Percentiles rank a stretch among this genome's conserved stretches.
Evolutionary conservation across 1,284 basidiomycete species (phyloP).

Genomic region (Athelia psychrophila): DNA sequence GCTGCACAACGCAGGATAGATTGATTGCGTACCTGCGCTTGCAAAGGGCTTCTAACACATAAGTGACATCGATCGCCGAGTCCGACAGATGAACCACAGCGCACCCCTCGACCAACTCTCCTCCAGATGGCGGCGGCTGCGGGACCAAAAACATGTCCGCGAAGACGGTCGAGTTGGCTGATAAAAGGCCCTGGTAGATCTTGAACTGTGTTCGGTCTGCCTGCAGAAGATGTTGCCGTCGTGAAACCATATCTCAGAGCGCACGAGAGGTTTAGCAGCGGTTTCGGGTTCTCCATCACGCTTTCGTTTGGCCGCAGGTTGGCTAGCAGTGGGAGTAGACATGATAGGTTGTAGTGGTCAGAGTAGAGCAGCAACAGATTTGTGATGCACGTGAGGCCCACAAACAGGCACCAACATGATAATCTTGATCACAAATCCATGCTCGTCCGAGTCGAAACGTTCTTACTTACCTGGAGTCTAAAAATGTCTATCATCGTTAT

Average conservation of each 20-base stretch:
- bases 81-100: slow-evolving; percentile 3
- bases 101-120: slow-evolving; percentile 13
- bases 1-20: neutral
- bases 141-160: slow-evolving; percentile 10
- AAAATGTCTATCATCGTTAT: too few species aligned
- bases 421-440: too few species aligned
- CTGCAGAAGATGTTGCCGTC: neutral
- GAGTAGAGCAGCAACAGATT: too few species aligned
- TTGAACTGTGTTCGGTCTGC: slow-evolving; percentile 13
- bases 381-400: too few species aligned
- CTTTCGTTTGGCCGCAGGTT: too few species aligned
- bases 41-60: neutral
- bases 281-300: too few species aligned
- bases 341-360: too few species aligned
- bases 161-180: slow-evolving; percentile 12
- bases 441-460: too few species aligned
- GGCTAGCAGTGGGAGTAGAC: too few species aligned
- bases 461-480: too few species aligned
- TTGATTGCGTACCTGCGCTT: neutral
- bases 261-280: neutral
- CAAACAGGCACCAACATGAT: too few species aligned
- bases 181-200: slow-evolving; percentile 12
- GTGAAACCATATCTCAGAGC: neutral
- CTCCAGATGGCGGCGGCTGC: slow-evolving; percentile 2
- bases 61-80: neutral